Evolutionary conservation across 768 basidiomycete genomes (phyloP).

Genomic region (Dentipellis fragilis): DNA sequence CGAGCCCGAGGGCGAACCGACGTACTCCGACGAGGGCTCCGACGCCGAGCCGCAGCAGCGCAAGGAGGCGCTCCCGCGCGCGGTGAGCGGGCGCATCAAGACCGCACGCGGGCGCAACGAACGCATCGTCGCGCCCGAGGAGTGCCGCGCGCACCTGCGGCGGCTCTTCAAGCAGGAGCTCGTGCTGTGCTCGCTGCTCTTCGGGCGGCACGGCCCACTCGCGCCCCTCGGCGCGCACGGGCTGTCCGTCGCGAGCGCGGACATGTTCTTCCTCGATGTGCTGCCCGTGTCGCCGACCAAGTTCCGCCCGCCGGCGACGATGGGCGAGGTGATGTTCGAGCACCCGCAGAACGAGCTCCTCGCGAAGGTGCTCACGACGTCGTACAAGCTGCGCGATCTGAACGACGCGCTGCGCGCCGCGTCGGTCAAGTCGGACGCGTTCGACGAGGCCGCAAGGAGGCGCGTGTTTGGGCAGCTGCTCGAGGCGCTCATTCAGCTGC

Average conservation of each 20-base stretch:
- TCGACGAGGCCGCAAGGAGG: constrained; percentile 40
- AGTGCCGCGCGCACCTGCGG: constrained; percentile 90
- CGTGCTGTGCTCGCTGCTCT: constrained; percentile 77
- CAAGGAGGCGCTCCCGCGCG: constrained; percentile 20
- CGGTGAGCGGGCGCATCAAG: constrained; percentile 72
- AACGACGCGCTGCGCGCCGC: constrained; percentile 55
- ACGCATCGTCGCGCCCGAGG: constrained; percentile 82
- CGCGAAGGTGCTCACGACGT: constrained; percentile 68
- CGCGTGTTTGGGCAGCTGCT: constrained; percentile 60
- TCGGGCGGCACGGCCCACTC: constrained; percentile 86
- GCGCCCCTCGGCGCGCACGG: constrained; percentile 49
- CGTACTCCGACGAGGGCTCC: constrained; percentile 41
- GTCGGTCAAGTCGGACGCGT: constrained; percentile 52
- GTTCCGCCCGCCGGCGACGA: constrained; percentile 86
- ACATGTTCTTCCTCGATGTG: constrained; percentile 96
- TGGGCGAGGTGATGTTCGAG: constrained; percentile 91
- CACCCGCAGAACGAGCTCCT: constrained; percentile 93
- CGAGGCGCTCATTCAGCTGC: constrained; percentile 79
- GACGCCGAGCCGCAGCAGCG: constrained; percentile 40
- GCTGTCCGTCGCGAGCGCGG: constrained; percentile 67
- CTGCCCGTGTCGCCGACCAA: constrained; percentile 88
- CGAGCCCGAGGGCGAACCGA: constrained; percentile 36
- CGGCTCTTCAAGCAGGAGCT: constrained; percentile 78
- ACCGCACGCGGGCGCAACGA: constrained; percentile 75
- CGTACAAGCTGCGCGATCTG: constrained; percentile 69